These are phyloP conservation scores for Phytophthora foliorum DNA, from an alignment of 352 stramenopile genomes.

Conservation along the genomic window DNA sequence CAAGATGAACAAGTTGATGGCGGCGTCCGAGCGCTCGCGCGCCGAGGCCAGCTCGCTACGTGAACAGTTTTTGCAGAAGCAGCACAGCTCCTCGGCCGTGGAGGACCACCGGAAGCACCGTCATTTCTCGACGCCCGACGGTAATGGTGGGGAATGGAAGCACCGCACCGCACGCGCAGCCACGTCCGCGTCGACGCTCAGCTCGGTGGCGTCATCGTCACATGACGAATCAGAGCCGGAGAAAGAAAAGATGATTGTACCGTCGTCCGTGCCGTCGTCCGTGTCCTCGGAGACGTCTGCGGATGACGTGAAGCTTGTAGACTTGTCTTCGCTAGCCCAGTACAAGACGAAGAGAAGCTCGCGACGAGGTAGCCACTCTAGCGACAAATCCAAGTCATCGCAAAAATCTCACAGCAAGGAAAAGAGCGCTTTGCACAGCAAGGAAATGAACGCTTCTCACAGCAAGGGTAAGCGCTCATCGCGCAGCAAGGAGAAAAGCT, in stretches of 20 bases:
- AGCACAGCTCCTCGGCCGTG: constrained; percentile 13
- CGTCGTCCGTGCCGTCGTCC: constrained; percentile 33
- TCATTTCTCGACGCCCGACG: constrained; percentile 33
- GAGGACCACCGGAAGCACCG: constrained; percentile 23
- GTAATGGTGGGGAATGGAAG: constrained; percentile 16
- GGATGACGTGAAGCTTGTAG: constrained; percentile 33
- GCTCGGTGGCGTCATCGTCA: constrained; percentile 15
- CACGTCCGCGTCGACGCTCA: constrained; percentile 19
- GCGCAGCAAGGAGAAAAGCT: constrained; percentile 35
- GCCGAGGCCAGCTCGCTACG: constrained; percentile 33
- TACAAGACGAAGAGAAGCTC: constrained; percentile 37
- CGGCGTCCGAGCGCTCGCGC: constrained; percentile 24
- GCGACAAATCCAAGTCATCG: constrained; percentile 38
- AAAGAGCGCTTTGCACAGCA: constrained; percentile 20
- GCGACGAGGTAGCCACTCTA: constrained; percentile 24
- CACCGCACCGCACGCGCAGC: constrained; percentile 24
- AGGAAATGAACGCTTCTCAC: constrained; percentile 14
- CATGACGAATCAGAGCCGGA: constrained; percentile 35
- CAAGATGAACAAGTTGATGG: constrained; percentile 38
- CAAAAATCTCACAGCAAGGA: constrained; percentile 30
- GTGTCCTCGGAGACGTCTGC: constrained; percentile 31
- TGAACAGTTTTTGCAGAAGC: constrained; percentile 37
- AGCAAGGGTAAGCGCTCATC: constrained; percentile 30
- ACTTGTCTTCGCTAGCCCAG: constrained; percentile 35
- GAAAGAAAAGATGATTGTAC: constrained; percentile 29